Evolutionary conservation across 2,329 filamentous ascomycete species (phyloP).

Genomic region (Nannizziopsis barbatae): DNA sequence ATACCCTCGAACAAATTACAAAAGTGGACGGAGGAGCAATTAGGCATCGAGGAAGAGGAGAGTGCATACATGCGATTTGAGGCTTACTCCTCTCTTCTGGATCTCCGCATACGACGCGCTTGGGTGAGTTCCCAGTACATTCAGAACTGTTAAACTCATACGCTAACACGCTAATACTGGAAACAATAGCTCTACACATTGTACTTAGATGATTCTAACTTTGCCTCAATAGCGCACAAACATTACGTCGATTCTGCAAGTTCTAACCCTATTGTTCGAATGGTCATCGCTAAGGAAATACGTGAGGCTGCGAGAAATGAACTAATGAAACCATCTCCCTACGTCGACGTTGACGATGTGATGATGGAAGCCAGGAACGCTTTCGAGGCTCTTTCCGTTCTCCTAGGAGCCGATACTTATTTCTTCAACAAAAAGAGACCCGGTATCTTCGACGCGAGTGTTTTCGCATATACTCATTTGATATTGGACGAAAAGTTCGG

Average conservation of each 20-base stretch:
- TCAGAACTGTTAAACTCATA: slow-evolving; percentile 8
- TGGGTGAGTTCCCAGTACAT: slow-evolving; percentile 45
- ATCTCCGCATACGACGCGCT: slow-evolving; percentile 66
- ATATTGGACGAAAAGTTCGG: slow-evolving; percentile 54
- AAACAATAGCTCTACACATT: slow-evolving; percentile 57
- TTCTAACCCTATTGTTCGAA: slow-evolving; percentile 50
- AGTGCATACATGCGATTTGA: slow-evolving; percentile 44
- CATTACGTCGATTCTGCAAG: slow-evolving; percentile 61
- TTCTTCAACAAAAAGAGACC: slow-evolving; percentile 52
- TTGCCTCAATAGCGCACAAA: slow-evolving; percentile 49
- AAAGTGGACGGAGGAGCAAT: slow-evolving; percentile 52
- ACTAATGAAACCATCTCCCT: slow-evolving; percentile 50
- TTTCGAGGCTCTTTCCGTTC: slow-evolving; percentile 48
- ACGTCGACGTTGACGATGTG: slow-evolving; percentile 47
- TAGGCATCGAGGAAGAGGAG: slow-evolving; percentile 37
- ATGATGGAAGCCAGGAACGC: slow-evolving; percentile 52
- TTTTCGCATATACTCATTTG: slow-evolving; percentile 83
- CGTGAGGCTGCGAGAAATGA: slow-evolving; percentile 62
- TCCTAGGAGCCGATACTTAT: slow-evolving; percentile 49
- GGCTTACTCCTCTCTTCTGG: slow-evolving; percentile 61
- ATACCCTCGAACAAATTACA: slow-evolving; percentile 56
- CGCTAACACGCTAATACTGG: slow-evolving; percentile 6
- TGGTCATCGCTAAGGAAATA: slow-evolving; percentile 54
- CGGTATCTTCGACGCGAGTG: slow-evolving; percentile 69
- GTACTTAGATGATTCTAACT: slow-evolving; percentile 63